These are phyloP conservation scores for Nissolia schottii DNA, from an alignment of 306 rosid species.

Conservation along the genomic window DNA sequence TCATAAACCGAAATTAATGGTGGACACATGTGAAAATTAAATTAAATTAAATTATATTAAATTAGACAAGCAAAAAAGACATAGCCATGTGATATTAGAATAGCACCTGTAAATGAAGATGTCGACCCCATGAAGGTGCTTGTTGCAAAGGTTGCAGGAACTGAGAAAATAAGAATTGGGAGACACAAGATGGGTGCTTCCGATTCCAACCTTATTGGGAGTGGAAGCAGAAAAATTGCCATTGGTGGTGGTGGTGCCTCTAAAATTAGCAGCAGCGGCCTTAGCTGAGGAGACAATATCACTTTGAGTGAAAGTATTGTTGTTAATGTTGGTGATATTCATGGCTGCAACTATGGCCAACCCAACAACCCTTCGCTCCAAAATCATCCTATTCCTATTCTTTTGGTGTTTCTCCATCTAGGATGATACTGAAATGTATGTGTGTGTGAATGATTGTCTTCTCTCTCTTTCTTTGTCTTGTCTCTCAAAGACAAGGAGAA, in stretches of 20 bases:
- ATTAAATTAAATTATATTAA: too few relatives aligned
- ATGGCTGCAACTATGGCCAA: slow-evolving; percentile 72
- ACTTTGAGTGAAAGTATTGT: not conserved
- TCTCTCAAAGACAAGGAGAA: not conserved
- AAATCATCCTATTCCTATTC: slow-evolving; percentile 20
- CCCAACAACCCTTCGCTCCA: slow-evolving; percentile 58
- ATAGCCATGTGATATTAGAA: not conserved
- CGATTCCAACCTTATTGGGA: slow-evolving; percentile 22
- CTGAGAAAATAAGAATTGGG: slow-evolving; percentile 43
- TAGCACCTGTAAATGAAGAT: slow-evolving; percentile 80
- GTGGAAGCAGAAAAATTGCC: slow-evolving; percentile 62
- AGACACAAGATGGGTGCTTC: slow-evolving; percentile 29
- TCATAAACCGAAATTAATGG: not conserved
- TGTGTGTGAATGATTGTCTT: not conserved
- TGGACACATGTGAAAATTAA: not conserved
- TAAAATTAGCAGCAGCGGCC: slow-evolving; percentile 63
- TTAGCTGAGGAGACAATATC: slow-evolving; percentile 56
- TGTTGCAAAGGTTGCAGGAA: slow-evolving; percentile 57
- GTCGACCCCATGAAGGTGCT: slow-evolving; percentile 65
- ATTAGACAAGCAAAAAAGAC: not conserved
- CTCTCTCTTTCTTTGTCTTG: not conserved
- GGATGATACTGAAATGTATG: not conserved
- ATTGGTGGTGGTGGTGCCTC: slow-evolving; percentile 25
- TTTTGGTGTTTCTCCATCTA: slow-evolving; percentile 31
- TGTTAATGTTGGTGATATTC: slow-evolving; percentile 16